These are phyloP conservation scores for Kluyveromyces sp. DNA, from an alignment of 1,139 yeast species.

Conservation along the genomic window DNA sequence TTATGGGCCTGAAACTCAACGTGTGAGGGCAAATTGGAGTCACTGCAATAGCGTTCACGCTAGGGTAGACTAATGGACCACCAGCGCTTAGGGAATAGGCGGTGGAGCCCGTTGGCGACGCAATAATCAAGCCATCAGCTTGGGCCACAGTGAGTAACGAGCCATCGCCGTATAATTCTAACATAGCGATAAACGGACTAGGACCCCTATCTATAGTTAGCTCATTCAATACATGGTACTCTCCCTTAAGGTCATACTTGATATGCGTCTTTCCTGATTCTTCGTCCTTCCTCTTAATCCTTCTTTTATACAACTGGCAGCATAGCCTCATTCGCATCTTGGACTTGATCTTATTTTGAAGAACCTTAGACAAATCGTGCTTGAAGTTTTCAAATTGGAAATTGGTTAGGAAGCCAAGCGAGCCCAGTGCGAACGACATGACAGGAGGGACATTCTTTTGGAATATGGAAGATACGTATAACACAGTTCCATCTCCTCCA, in stretches of 20 bases:
- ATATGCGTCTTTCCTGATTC: constrained; percentile 26
- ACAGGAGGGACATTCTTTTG: constrained; percentile 83
- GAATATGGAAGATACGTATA: constrained; percentile 70
- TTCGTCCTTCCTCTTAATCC: constrained; percentile 13
- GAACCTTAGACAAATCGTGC: constrained; percentile 44
- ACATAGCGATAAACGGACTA: constrained; percentile 75
- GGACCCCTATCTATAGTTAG: constrained; percentile 85
- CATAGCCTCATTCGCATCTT: constrained; percentile 76
- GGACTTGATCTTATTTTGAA: constrained; percentile 66
- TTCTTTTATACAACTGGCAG: constrained; percentile 45
- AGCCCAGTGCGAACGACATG: constrained; percentile 73
- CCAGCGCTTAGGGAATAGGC: constrained; percentile 89
- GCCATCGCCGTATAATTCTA: constrained; percentile 78
- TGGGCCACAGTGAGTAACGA: constrained; percentile 75
- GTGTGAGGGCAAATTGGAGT: constrained; percentile 94
- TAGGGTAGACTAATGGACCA: constrained; percentile 84
- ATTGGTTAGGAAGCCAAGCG: constrained; percentile 74
- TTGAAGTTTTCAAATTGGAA: constrained; percentile 67
- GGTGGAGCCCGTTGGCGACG: constrained; percentile 90
- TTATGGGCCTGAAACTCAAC: constrained; percentile 75
- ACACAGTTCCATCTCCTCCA: constrained; percentile 89
- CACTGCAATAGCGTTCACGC: constrained; percentile 79
- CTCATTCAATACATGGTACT: constrained; percentile 78
- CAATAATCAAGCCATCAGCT: constrained; percentile 82
- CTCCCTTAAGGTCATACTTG: constrained; percentile 53